phyloP scores from a whole-genome alignment of 805 yeast genomes.

The Metschnikowia rubicola region DNA sequence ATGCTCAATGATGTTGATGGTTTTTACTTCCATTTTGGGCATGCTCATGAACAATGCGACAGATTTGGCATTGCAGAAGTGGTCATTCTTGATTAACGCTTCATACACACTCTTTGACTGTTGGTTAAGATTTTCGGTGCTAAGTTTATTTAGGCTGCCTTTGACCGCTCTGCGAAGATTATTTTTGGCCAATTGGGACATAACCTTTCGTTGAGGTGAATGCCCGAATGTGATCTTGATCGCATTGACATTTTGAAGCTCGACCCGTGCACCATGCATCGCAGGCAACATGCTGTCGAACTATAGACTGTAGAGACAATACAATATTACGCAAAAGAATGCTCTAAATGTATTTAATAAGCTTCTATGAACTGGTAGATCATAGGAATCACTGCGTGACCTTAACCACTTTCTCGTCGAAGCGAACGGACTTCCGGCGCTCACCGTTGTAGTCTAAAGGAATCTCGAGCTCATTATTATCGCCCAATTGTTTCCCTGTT shows the following conservation, averaged over 20 bases:
- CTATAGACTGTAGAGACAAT: too few relatives aligned
- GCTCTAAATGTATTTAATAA: too few relatives aligned
- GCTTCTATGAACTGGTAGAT: too few relatives aligned
- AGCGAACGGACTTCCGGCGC: conserved; percentile 64
- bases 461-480: conserved; percentile 41
- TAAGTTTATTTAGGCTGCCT: conserved; percentile 15
- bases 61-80: conserved; percentile 41
- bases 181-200: conserved; percentile 20
- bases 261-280: too few relatives aligned
- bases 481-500: conserved; percentile 36
- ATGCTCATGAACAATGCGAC: conserved; percentile 76
- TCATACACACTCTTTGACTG: conserved; percentile 28
- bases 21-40: conserved; percentile 68
- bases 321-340: too few relatives aligned
- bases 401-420: conserved; percentile 52
- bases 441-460: conserved; percentile 38
- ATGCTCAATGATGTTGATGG: conserved; percentile 48
- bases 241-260: too few relatives aligned
- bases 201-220: not conserved
- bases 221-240: too few relatives aligned
- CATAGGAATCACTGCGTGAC: conserved; percentile 1
- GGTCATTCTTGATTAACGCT: conserved; percentile 22
- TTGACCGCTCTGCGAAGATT: conserved; percentile 27
- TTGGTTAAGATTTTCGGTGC: conserved; percentile 12
- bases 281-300: too few relatives aligned